These are phyloP conservation scores for Candida oleophila DNA, from an alignment of 805 yeast species.

Conservation along the genomic window DNA sequence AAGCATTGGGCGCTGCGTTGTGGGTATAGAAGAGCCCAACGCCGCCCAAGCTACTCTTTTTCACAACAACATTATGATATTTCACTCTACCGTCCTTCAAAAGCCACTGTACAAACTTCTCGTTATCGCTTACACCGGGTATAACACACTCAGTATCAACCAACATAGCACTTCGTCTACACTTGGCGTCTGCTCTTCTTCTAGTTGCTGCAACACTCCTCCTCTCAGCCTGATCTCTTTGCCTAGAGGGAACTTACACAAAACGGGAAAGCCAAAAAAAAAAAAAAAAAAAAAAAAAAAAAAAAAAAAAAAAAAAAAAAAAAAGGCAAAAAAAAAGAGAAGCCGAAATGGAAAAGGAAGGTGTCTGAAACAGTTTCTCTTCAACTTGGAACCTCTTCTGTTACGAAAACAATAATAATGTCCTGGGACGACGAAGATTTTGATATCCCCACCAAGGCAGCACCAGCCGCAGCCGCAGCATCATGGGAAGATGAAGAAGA, in stretches of 20 bases:
- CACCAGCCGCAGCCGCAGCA: slow-evolving; percentile 39
- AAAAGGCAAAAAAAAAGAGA: slow-evolving; percentile 1
- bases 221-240: background rate
- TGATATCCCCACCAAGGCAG: slow-evolving; percentile 53
- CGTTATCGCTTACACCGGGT: slow-evolving; percentile 11
- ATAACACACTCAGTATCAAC: slow-evolving; percentile 1
- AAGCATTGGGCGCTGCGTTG: slow-evolving; percentile 1
- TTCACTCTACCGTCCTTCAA: slow-evolving; percentile 9
- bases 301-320: background rate
- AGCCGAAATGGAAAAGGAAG: background rate
- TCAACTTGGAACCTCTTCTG: no score
- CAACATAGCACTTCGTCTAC: no score
- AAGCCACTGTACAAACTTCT: slow-evolving; percentile 11
- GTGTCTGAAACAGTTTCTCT: no score
- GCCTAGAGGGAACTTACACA: slow-evolving; percentile 1
- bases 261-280: no score
- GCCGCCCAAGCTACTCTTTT: slow-evolving; percentile 28
- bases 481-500: slow-evolving; percentile 85
- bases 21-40: slow-evolving; percentile 22
- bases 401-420: slow-evolving; percentile 22
- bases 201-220: no score
- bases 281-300: background rate
- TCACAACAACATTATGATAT: slow-evolving; percentile 11
- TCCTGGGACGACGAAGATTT: slow-evolving; percentile 89
- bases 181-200: background rate